Base-by-base conservation (phyloP, 179 eudicot species). In the Amaranthus tricolor region DNA sequence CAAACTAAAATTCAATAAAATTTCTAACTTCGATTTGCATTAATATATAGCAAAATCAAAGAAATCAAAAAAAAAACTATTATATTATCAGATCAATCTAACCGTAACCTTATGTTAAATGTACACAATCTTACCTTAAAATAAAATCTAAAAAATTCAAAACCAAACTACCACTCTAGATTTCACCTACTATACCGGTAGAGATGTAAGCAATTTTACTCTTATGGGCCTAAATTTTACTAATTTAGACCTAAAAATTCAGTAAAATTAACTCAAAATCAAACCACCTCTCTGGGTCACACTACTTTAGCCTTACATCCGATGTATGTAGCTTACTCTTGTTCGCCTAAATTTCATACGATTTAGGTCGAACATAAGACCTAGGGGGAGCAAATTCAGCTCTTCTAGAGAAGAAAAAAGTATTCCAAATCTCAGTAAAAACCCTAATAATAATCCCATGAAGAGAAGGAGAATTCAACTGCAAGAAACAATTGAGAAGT, bases 371-470 rank as follows among this genome's bases (percentile, higher is more conserved):
- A 59, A 17, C 73, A 60, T 75, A 81, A 62, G 71, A 31, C 50
- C 67, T 31, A 43, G 67, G 77, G 49, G 80, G 68, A 9, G 76
- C 52, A 16, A n/a, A 45, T 10, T 62, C 62, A 7, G 55, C 21
- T 9, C 52, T 44, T 5, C 65, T 54, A 12, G 62, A 16, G 21
- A 85, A 84, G 79, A 78, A 87, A 9, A 90, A 81, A 1, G 85
- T 82, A 56, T 94, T 89, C 96, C 98, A 94, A 73, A 94, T 94
- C 83, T 94, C 98, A 9, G 94, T 88, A 70, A 94, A 94, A 71
- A 93, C 98, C 45, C 91, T 70, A 12, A 94, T 87, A 5, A 94
- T 94, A 14, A 81, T 74, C 1, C 94, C 97, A 65, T 94, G 98
- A 56, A 90, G 84, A 57, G 78, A 82, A 17, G 96, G 90, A 3